Base-by-base conservation (phyloP, 768 basidiomycete species). In the Tricholoma flavovirens region DNA sequence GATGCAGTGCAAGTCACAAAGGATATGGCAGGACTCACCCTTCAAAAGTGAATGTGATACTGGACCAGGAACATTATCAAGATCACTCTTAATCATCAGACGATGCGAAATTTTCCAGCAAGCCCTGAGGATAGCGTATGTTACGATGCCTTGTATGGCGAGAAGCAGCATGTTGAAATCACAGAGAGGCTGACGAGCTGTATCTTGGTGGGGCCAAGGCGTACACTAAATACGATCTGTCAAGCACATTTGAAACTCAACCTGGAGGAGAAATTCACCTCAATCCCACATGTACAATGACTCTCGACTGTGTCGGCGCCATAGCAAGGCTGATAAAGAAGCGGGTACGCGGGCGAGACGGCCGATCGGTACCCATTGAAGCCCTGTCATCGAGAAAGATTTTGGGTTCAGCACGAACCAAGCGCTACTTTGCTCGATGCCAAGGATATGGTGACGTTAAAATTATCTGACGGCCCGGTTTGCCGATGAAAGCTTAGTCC, bases 51-150 rank as follows among this genome's bases (percentile, higher is more conserved):
- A 72, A 1, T 56, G 45, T 2, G 66, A 59, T 5, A 53, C 55
- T 2, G 73, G 74, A 3, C 74, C 73, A 2, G 70, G 71, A 45
- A 73, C 61, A 56, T 72, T 71, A 46, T 69, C 67, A n/a, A 75
- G 60, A 30, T 67, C 64, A 15, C 60, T 64, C 45, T 62, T 64
- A 6, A 54, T 36, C 29, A 65, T 19, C 42, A 62, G 53, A 17
- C 36, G 57, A 15, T 57, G 43, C 10, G 66, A 45, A 21, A 57
- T 17, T 35, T 56, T 57, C 57, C 59, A 61, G 6, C 56, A 21
- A 6, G 51, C 26, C 53, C 56, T 59, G 17, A 58, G 57, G 21
- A 56, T 21, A 14, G 46, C 53, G 10, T 57, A 57, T 21, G 63
- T 19, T 40, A 58, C 11, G n/a, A 62, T 21, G 21, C 35, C 32